Percentiles rank a stretch among this genome's conserved stretches.
Conservation (phyloP, 148 eudicot genomes). For the Arctostaphylos glauca region DNA sequence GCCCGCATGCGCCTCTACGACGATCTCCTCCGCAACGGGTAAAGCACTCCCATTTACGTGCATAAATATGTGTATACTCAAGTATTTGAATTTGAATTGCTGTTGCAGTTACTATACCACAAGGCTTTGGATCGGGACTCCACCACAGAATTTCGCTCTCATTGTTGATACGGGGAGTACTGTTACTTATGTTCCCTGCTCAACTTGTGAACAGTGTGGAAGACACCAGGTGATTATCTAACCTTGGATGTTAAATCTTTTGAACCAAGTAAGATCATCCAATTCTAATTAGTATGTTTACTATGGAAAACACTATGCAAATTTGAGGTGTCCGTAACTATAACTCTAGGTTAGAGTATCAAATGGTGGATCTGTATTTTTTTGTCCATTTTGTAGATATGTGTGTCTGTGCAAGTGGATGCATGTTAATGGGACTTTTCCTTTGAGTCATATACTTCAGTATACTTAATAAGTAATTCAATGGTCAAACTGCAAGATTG, state of each 20-base stretch:
- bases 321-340: background rate
- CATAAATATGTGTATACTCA: background rate
- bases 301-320: background rate
- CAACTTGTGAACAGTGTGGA: slow-evolving; percentile 89
- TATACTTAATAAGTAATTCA: background rate
- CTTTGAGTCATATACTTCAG: background rate
- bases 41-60: background rate
- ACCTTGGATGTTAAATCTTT: background rate
- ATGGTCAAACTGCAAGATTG: background rate
- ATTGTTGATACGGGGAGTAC: slow-evolving; percentile 96
- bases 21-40: slow-evolving; percentile 88
- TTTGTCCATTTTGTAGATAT: background rate
- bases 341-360: too few relatives aligned
- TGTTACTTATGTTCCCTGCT: slow-evolving; percentile 97
- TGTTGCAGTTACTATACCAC: slow-evolving; percentile 78
- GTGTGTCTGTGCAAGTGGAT: background rate
- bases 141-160: slow-evolving; percentile 81
- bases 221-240: slow-evolving; percentile 72
- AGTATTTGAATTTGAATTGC: background rate
- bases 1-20: slow-evolving; percentile 85
- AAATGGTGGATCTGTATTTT: background rate
- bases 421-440: background rate
- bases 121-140: slow-evolving; percentile 82
- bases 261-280: background rate
- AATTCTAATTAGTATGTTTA: too few relatives aligned